These are phyloP conservation scores for Diatrype stigma DNA, from an alignment of 2,329 filamentous ascomycete genomes.

Conservation along the genomic window DNA sequence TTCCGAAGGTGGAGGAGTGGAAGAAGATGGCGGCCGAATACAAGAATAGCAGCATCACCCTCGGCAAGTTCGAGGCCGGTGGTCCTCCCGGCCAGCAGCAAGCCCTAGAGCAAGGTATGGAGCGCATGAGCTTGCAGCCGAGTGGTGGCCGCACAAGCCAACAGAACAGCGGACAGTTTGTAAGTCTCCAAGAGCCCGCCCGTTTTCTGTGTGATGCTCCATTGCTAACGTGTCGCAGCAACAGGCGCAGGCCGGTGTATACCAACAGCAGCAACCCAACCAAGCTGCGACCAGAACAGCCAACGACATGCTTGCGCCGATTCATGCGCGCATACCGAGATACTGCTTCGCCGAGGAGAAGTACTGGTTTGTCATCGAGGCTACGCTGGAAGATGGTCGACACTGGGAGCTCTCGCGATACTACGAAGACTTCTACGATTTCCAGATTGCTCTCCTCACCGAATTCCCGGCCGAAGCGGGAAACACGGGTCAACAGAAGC, in stretches of 20 bases:
- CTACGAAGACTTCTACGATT: conserved; percentile 98
- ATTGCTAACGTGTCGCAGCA: conserved; percentile 20
- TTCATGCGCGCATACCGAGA: conserved; percentile 79
- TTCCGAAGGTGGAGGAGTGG: conserved; percentile 96
- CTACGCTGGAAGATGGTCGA: conserved; percentile 80
- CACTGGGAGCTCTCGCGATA: conserved; percentile 92
- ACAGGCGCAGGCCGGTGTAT: conserved; percentile 23
- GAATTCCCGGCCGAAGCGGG: conserved; percentile 91
- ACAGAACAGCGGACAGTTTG: conserved; percentile 31
- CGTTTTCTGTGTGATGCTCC: background rate
- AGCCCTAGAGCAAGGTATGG: conserved; percentile 65
- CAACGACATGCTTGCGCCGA: conserved; percentile 65
- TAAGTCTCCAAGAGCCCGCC: conserved; percentile 12
- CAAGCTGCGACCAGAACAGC: conserved; percentile 35
- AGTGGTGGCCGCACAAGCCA: conserved; percentile 43
- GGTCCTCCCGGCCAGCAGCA: conserved; percentile 33
- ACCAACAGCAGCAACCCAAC: conserved; percentile 34
- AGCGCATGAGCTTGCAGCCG: conserved; percentile 71
- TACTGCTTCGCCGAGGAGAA: conserved; percentile 97
- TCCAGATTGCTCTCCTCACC: conserved; percentile 91
- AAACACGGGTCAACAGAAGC: conserved; percentile 72
- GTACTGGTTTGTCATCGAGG: conserved; percentile 98
- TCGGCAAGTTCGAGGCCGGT: conserved; percentile 79
- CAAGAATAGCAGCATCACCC: conserved; percentile 96
- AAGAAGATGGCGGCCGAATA: conserved; percentile 99